These are phyloP conservation scores for Citropsis articulata DNA, from an alignment of 345 rosid genomes.

Conservation along the genomic window DNA sequence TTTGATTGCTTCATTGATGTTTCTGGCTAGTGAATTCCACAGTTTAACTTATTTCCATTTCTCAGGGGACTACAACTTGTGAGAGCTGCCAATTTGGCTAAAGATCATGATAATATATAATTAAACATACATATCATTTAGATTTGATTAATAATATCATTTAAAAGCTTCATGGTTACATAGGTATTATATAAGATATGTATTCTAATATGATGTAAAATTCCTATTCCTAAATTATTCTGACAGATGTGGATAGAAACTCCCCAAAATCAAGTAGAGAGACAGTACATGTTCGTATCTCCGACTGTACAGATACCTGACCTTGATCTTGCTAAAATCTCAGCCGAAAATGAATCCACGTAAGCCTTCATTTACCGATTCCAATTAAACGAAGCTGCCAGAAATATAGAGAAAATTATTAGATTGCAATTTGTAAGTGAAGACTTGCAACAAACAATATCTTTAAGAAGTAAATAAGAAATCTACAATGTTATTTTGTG, in stretches of 20 bases:
- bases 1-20: too few species aligned
- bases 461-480: background rate
- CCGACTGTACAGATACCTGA: background rate
- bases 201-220: background rate
- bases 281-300: background rate
- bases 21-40: too few species aligned
- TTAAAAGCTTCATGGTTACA: background rate
- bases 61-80: background rate
- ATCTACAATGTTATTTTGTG: constrained; percentile 69
- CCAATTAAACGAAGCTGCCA: constrained; percentile 49
- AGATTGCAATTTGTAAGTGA: background rate
- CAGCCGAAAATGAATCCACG: background rate
- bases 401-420: background rate
- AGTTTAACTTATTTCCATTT: too few species aligned
- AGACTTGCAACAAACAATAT: background rate
- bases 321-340: background rate
- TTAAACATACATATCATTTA: background rate
- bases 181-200: background rate
- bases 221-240: background rate
- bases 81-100: background rate
- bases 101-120: background rate
- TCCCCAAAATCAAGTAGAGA: background rate
- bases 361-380: constrained; percentile 30
- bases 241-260: background rate
- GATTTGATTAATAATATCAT: background rate